Evolutionary conservation across 495 filamentous ascomycete genomes (phyloP).

Genomic region (Podospora conica): DNA sequence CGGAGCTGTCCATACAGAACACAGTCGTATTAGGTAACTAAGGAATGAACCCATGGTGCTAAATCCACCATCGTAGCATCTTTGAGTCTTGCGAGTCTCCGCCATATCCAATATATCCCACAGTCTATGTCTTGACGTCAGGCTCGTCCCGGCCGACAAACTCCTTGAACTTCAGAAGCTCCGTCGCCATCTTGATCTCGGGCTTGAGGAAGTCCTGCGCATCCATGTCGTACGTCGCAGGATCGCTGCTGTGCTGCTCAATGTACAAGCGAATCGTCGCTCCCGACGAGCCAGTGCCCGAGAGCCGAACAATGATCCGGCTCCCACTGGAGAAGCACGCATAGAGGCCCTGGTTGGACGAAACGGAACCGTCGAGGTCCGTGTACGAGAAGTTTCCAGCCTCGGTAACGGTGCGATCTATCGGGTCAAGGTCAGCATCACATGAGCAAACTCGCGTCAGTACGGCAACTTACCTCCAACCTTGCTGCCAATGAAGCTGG

Average conservation of each 20-base stretch:
- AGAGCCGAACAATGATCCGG: conserved; percentile 87
- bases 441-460: background rate
- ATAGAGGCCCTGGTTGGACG: conserved; percentile 93
- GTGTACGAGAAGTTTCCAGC: conserved; percentile 97
- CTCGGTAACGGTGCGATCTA: conserved; percentile 70
- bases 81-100: background rate
- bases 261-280: conserved; percentile 96
- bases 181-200: conserved; percentile 75
- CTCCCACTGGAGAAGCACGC: conserved; percentile 92
- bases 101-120: background rate
- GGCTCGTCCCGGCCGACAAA: conserved; percentile 85
- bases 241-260: conserved; percentile 78
- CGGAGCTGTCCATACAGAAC: background rate
- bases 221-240: conserved; percentile 63
- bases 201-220: conserved; percentile 93
- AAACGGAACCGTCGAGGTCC: conserved; percentile 90
- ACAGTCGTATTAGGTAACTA: background rate
- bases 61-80: background rate
- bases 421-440: conserved; percentile 5
- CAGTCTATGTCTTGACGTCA: conserved; percentile 79
- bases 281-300: conserved; percentile 88
- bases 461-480: conserved; percentile 53
- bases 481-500: conserved; percentile 71
- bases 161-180: conserved; percentile 83
- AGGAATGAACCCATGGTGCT: background rate